Base-by-base conservation (phyloP, 2,329 filamentous ascomycete species). In the Chaetomiaceae sp. region DNA sequence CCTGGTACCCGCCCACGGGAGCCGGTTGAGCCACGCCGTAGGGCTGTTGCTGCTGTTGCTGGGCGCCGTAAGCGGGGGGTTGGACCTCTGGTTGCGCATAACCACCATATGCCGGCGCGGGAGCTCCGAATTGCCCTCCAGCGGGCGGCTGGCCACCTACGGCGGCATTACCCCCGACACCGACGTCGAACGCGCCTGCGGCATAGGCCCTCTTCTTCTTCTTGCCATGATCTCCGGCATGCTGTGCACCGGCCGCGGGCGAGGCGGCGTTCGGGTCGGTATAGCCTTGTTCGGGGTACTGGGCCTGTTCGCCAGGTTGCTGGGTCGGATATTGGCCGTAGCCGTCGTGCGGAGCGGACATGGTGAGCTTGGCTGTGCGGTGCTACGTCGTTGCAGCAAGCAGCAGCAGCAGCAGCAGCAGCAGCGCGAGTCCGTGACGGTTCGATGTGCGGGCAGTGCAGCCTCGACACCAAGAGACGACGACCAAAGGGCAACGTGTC, bases 171-270 rank as follows among this genome's bases (percentile, higher is more conserved):
- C 86, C 87, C 59, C 91, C 93, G 41, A 79, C 78, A 41, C 86
- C 88, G 59, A 97, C 93, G 49, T 95, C 91, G 67, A 95, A 98
- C 37, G 91, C 91, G 67, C 94, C 86, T 47, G 88, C 88, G 45
- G 93, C 93, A 72, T 97, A 97, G 47, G 86, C 84, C 73, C 89
- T 80, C 78, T 95, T 95, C 80, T 95, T 96, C 73, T 89, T 89
- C 66, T 78, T 83, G 53, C 71, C 75, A 38, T 72, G 71, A 35
- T 73, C 73, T 24, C 67, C 60, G 19, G 32, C 45, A 35, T 55
- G 62, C 47, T 59, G 58, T 29, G 58, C 56, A 36, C 59, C 58
- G 30, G 59, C 53, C 10, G 60, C 53, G 32, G 63, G 65, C 9
- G 67, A 59, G 10, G 62, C 61, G 34, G 65, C 65, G 36, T 65